These are phyloP conservation scores for Debaryomyces sp. DNA, from an alignment of 1,139 yeast genomes.

Conservation along the genomic window DNA sequence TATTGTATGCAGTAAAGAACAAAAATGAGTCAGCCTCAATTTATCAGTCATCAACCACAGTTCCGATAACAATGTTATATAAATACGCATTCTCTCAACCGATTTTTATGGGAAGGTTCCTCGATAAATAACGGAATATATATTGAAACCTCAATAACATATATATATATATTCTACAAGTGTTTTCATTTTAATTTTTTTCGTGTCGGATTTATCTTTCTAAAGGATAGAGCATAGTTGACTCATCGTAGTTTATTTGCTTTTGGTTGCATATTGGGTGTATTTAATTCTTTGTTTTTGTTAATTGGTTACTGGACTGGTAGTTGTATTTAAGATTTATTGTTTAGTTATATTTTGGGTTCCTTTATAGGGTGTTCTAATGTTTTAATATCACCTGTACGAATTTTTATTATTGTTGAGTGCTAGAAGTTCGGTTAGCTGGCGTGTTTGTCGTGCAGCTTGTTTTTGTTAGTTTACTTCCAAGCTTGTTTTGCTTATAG, in stretches of 20 bases:
- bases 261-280: slow-evolving; percentile 3
- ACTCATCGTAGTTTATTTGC: slow-evolving; percentile 1
- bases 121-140: neutral
- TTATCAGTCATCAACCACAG: slow-evolving; percentile 6
- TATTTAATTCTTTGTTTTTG: slow-evolving; percentile 4
- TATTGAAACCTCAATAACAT: neutral
- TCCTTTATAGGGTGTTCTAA: slow-evolving; percentile 5
- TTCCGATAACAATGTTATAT: slow-evolving; percentile 1
- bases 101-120: neutral
- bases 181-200: neutral
- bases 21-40: slow-evolving; percentile 4
- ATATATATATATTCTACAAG: slow-evolving; percentile 4
- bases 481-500: neutral
- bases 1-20: neutral
- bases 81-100: neutral
- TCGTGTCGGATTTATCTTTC: slow-evolving; percentile 2
- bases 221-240: slow-evolving; percentile 2
- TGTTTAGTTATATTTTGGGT: slow-evolving; percentile 1
- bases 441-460: slow-evolving; percentile 1
- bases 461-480: neutral
- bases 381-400: slow-evolving; percentile 3
- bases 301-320: slow-evolving; percentile 3
- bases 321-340: slow-evolving; percentile 1
- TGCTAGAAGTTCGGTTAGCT: neutral
- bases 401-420: neutral